These are phyloP conservation scores for Fusarium pilosicola DNA, from an alignment of 2,329 filamentous ascomycete species.

Conservation along the genomic window DNA sequence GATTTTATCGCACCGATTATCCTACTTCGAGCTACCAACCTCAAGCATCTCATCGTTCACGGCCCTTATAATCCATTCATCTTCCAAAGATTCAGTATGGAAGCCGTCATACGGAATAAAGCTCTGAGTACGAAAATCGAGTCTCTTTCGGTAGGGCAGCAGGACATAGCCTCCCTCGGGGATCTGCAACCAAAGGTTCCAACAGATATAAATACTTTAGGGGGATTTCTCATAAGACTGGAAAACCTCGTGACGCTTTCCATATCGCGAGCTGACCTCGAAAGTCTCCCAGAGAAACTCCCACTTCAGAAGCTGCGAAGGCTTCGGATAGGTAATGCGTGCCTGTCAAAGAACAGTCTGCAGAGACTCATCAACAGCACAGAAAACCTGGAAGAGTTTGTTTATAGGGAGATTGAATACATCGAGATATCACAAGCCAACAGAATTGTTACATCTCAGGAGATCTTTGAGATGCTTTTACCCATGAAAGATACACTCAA, in stretches of 20 bases:
- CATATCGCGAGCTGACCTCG: neutral
- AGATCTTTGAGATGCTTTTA: neutral
- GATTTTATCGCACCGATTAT: neutral
- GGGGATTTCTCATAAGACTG: neutral
- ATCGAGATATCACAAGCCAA: accelerated
- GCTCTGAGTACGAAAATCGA: neutral
- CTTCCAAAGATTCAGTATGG: neutral
- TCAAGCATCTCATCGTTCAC: neutral
- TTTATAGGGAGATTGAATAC: neutral
- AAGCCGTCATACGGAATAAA: neutral
- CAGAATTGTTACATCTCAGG: neutral
- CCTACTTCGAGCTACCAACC: neutral
- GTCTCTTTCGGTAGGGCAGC: neutral
- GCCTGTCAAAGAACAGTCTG: neutral
- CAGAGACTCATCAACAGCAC: neutral
- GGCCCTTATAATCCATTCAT: neutral
- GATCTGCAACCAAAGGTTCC: neutral
- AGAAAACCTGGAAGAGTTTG: neutral
- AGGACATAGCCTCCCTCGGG: neutral
- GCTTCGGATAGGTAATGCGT: neutral
- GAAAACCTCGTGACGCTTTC: neutral
- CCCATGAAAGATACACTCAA: neutral
- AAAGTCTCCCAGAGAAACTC: neutral
- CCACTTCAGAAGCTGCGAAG: neutral
- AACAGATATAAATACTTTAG: neutral